Evolutionary conservation across 2,329 filamentous ascomycete genomes (phyloP).

Genomic region (Fusarium sp.): DNA sequence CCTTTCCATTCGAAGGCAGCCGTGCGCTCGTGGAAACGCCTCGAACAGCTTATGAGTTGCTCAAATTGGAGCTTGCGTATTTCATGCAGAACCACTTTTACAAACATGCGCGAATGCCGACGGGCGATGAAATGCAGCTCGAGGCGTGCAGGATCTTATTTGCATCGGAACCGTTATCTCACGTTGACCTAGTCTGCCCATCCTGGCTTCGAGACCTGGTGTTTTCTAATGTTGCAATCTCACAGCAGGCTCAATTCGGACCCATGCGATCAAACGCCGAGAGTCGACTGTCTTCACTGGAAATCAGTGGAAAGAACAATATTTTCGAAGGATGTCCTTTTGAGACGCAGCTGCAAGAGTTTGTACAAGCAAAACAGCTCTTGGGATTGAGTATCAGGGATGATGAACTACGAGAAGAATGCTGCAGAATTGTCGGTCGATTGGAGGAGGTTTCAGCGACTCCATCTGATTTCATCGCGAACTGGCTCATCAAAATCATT

Average conservation of each 20-base stretch:
- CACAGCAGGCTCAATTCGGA: slow-evolving; percentile 37
- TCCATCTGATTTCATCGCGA: slow-evolving; percentile 38
- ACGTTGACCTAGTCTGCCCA: not conserved
- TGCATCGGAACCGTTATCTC: slow-evolving; percentile 16
- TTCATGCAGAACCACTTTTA: slow-evolving; percentile 41
- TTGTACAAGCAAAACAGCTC: slow-evolving; percentile 22
- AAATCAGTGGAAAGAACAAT: slow-evolving; percentile 43
- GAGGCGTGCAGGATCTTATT: slow-evolving; percentile 33
- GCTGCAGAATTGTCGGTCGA: slow-evolving; percentile 27
- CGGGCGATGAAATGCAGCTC: slow-evolving; percentile 30
- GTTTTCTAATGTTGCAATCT: slow-evolving; percentile 16
- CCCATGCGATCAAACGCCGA: slow-evolving; percentile 39
- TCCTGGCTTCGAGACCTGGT: slow-evolving; percentile 38
- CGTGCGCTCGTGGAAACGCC: slow-evolving; percentile 31
- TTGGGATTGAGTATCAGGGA: slow-evolving; percentile 15
- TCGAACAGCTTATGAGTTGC: slow-evolving; percentile 31
- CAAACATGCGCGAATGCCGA: slow-evolving; percentile 23
- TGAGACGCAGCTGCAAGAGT: slow-evolving; percentile 36
- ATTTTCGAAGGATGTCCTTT: slow-evolving; percentile 44
- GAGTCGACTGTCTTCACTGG: slow-evolving; percentile 32
- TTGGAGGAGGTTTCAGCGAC: slow-evolving; percentile 34
- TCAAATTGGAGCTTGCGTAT: slow-evolving; percentile 35
- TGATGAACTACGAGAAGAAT: slow-evolving; percentile 35
- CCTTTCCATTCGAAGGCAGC: slow-evolving; percentile 32
- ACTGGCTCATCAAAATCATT: slow-evolving; percentile 37